phyloP scores from a whole-genome alignment of 495 filamentous ascomycete genomes.

The Echria macrotheca region DNA sequence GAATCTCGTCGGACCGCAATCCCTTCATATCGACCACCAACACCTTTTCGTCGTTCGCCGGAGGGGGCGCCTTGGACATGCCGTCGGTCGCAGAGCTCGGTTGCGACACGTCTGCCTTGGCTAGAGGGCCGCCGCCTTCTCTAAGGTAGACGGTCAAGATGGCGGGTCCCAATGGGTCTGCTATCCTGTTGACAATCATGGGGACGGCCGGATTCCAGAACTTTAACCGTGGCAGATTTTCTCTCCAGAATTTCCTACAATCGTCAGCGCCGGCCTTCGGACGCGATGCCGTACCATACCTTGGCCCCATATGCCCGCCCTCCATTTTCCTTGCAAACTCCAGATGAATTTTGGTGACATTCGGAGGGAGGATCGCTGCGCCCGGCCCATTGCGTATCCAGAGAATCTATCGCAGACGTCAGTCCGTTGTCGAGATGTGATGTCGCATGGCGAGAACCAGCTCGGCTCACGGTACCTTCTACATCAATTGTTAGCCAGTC shows the following conservation, averaged over 20 bases:
- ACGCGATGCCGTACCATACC: slow-evolving; percentile 43
- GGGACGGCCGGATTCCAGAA: slow-evolving; percentile 83
- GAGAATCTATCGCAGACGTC: slow-evolving; percentile 53
- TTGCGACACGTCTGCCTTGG: slow-evolving; percentile 21
- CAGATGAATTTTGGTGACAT: slow-evolving; percentile 79
- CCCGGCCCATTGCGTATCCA: slow-evolving; percentile 70
- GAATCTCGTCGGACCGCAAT: slow-evolving; percentile 57
- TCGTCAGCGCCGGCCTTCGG: background rate
- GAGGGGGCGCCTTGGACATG: slow-evolving; percentile 35
- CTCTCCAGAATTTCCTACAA: slow-evolving; percentile 77
- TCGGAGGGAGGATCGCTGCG: slow-evolving; percentile 70
- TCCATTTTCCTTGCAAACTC: slow-evolving; percentile 64
- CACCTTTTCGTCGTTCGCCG: slow-evolving; percentile 37
- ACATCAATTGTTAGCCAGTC: slow-evolving; percentile 15
- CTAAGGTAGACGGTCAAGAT: slow-evolving; percentile 71
- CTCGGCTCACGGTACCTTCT: no score
- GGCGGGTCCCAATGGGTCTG: slow-evolving; percentile 53
- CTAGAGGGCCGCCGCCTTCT: slow-evolving; percentile 25
- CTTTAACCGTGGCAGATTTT: slow-evolving; percentile 78
- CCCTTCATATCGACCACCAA: slow-evolving; percentile 61
- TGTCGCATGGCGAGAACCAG: no score
- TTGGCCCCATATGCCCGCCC: slow-evolving; percentile 73
- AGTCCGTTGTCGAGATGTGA: no score
- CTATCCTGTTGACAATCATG: slow-evolving; percentile 71
- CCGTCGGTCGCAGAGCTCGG: slow-evolving; percentile 33